A percentile compares a stretch with the other conserved stretches of the same genome.
Evolutionary conservation across 139 green algal genomes (phyloP).

Genomic region (Tetratostichococcus sp.): DNA sequence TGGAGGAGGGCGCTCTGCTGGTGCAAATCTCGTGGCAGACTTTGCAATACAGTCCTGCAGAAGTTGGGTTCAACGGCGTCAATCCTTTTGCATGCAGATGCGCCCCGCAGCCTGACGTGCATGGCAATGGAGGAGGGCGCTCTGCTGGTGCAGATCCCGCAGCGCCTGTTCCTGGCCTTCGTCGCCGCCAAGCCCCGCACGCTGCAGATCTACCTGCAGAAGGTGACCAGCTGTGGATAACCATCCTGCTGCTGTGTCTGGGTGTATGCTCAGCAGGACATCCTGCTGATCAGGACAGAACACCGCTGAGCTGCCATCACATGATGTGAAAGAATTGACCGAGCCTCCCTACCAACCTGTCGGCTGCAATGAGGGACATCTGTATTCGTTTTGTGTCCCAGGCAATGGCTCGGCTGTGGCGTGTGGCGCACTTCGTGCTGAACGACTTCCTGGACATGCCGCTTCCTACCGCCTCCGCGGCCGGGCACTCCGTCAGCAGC

Average conservation of each 20-base stretch:
- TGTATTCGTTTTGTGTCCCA: no score
- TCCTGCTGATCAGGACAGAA: neutral
- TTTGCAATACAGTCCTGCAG: no score
- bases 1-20: slow-evolving; percentile 54
- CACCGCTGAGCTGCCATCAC: no score
- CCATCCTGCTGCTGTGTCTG: neutral
- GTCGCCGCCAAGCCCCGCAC: slow-evolving; percentile 48
- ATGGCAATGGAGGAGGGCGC: slow-evolving; percentile 62
- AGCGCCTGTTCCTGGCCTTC: slow-evolving; percentile 63
- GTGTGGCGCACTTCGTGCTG: slow-evolving; percentile 73
- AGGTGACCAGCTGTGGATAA: slow-evolving; percentile 11
- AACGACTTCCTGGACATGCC: slow-evolving; percentile 61
- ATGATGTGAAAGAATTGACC: no score
- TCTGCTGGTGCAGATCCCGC: slow-evolving; percentile 51
- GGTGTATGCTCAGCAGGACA: neutral
- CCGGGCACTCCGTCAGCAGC: no score
- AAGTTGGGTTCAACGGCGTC: no score
- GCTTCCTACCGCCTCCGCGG: neutral
- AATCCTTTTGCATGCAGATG: no score
- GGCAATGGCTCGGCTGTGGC: slow-evolving; percentile 71
- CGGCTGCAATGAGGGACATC: no score
- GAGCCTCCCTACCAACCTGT: no score
- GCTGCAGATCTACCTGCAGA: slow-evolving; percentile 73
- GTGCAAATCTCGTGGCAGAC: slow-evolving; percentile 54
- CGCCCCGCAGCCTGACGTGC: slow-evolving; percentile 51